Evolutionary conservation across 495 filamentous ascomycete species (phyloP).

Genomic region (Neurospora tetraspora): DNA sequence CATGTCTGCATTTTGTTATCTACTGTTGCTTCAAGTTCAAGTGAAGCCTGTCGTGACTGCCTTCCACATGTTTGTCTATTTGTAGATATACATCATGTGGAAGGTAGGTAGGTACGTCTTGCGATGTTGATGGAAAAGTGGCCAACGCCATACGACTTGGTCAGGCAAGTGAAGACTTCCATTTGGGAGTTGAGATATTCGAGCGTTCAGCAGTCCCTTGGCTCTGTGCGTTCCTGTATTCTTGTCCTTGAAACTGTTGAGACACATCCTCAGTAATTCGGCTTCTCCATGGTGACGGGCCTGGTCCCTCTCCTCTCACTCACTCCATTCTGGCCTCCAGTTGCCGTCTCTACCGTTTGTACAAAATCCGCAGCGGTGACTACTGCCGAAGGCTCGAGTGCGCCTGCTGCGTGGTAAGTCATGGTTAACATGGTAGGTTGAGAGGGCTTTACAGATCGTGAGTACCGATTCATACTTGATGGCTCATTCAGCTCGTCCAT

Average conservation of each 20-base stretch:
- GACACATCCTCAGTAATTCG: neutral
- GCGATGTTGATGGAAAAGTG: neutral
- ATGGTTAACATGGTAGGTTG: neutral
- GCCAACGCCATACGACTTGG: neutral
- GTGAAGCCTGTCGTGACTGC: neutral
- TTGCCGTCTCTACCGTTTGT: too few species aligned
- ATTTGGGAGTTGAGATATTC: neutral
- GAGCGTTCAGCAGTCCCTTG: neutral
- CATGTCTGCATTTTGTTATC: too few species aligned
- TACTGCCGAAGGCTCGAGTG: neutral
- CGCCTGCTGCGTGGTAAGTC: neutral
- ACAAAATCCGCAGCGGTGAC: neutral
- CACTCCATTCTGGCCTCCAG: too few species aligned
- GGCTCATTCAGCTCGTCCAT: neutral
- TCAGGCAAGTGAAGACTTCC: neutral
- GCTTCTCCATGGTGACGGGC: neutral
- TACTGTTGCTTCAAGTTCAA: too few species aligned
- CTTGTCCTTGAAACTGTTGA: neutral
- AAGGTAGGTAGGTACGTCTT: neutral
- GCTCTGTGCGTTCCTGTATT: neutral
- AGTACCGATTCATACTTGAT: neutral
- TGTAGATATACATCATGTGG: neutral
- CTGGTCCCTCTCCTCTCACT: too few species aligned
- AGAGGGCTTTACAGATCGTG: neutral
- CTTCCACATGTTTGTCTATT: neutral